Evolutionary conservation across 495 filamentous ascomycete species (phyloP), one percentile per base, ranked within the genome.

Genomic region (Penicillium pulvis): DNA sequence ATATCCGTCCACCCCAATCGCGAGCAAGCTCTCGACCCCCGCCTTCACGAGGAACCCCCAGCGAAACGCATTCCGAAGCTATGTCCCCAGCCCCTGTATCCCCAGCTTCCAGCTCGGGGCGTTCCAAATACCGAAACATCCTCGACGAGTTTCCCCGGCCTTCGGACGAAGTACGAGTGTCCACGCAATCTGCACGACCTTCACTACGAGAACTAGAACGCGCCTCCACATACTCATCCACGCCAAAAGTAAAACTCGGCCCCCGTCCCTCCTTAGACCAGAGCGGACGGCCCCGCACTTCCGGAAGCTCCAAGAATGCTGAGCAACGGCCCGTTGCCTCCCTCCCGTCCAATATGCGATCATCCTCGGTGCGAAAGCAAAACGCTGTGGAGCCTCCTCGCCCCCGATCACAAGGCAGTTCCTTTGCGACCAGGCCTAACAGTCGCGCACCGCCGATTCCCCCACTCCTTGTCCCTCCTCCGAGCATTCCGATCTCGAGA

Each of bases 241-340:
- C 86, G 55, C 85, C 83, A 41, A 93, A 91, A 59, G 85, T 94
- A 55, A 95, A 92, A 66, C 82, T 93, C 28, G 92, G 89, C 9
- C 92, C 92, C 19, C 83, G 92, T 50, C 92, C 91, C 51, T 90
- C 89, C 4, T 75, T 88, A 24, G 91, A 95, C 60, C 75, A 79
- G 28, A 81, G 71, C 56, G 84, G 86, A 45, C 81, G 89, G 41
- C 84, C 87, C 42, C 81, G 86, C 48, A 88, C 87, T 11, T 79
- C 87, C 56, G 74, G 76, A 57, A 75, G 75, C 62, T 71, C 72
- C 48, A 69, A 73, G 33, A 67, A 63, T 57, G 47, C 71, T 42
- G 82, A 86, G 41, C 82, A 87, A 61, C 82, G 89, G 24, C 90
- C 89, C 14, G 83, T 91, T n/a, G 87, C 89, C 9, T 83, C 88